Evolutionary conservation across 306 rosid species (phyloP).

Genomic region (Vigna unguiculata): DNA sequence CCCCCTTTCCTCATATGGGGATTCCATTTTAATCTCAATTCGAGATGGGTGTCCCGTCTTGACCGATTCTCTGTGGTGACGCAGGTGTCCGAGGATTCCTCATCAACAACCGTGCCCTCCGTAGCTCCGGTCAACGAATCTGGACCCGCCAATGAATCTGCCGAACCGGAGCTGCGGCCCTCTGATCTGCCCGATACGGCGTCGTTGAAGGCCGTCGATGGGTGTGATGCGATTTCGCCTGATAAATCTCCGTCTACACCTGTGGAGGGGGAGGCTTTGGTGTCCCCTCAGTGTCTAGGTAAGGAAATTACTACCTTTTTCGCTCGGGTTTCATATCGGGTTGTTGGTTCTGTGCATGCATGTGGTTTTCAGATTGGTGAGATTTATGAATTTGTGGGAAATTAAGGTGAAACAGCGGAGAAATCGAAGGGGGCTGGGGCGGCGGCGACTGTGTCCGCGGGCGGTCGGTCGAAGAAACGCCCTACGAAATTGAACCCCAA

Average conservation of each 20-base stretch:
- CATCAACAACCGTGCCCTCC: slow-evolving; percentile 61
- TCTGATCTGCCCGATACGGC: slow-evolving; percentile 77
- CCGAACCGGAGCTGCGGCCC: slow-evolving; percentile 59
- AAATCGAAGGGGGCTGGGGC: slow-evolving; percentile 50
- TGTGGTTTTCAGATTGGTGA: slow-evolving; percentile 47
- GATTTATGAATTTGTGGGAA: slow-evolving; percentile 36
- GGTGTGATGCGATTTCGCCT: slow-evolving; percentile 53
- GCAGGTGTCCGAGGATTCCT: slow-evolving; percentile 75
- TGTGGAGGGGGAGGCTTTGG: slow-evolving; percentile 61
- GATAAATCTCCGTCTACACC: slow-evolving; percentile 60
- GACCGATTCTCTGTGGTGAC: slow-evolving; percentile 41
- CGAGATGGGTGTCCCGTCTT: slow-evolving; percentile 20
- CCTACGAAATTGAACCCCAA: slow-evolving; percentile 49
- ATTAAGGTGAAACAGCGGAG: slow-evolving; percentile 62
- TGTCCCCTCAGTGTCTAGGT: slow-evolving; percentile 69
- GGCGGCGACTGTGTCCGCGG: background rate
- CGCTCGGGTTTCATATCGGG: slow-evolving; percentile 1
- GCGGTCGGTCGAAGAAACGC: slow-evolving; percentile 65
- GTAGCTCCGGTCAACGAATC: slow-evolving; percentile 73
- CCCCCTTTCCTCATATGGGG: slow-evolving; percentile 29
- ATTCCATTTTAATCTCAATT: slow-evolving; percentile 25
- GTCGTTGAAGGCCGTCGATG: slow-evolving; percentile 60
- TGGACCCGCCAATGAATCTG: slow-evolving; percentile 58
- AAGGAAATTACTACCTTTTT: slow-evolving; percentile 12
- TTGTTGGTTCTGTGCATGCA: slow-evolving; percentile 38